Conservation (phyloP, 1,139 yeast species). For the Yamadazyma dendronema region DNA sequence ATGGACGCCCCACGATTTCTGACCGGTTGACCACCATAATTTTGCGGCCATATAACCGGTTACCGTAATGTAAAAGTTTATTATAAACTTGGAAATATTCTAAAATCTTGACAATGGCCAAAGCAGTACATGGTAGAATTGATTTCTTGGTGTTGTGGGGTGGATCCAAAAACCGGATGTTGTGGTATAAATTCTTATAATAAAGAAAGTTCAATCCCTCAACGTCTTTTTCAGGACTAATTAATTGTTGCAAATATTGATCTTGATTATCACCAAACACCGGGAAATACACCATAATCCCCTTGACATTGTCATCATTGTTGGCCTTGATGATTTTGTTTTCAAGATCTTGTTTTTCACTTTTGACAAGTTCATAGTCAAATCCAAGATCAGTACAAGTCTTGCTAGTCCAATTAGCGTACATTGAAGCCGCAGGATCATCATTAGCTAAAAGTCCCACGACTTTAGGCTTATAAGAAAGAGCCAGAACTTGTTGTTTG, state of each 20-base stretch:
- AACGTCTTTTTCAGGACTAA: slow-evolving; percentile 84
- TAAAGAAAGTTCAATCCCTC: slow-evolving; percentile 92
- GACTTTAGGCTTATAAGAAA: slow-evolving; percentile 62
- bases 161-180: slow-evolving; percentile 77
- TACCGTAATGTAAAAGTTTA: slow-evolving; percentile 77
- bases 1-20: slow-evolving; percentile 95
- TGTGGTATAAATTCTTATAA: slow-evolving; percentile 92
- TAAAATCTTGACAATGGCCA: slow-evolving; percentile 89
- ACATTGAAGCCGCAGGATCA: slow-evolving; percentile 94
- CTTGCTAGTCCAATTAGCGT: slow-evolving; percentile 94
- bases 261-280: slow-evolving; percentile 95
- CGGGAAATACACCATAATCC: slow-evolving; percentile 98
- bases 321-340: slow-evolving; percentile 82
- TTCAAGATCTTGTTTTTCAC: slow-evolving; percentile 81
- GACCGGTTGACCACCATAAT: slow-evolving; percentile 87
- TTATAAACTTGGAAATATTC: slow-evolving; percentile 91
- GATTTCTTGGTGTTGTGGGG: slow-evolving; percentile 69
- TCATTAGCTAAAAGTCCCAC: slow-evolving; percentile 90
- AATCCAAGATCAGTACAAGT: slow-evolving; percentile 87
- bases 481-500: slow-evolving; percentile 49
- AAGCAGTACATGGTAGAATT: slow-evolving; percentile 92
- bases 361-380: slow-evolving; percentile 70
- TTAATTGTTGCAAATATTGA: slow-evolving; percentile 90
- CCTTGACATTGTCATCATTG: slow-evolving; percentile 71
- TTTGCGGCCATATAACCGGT: slow-evolving; percentile 89